These are phyloP conservation scores for Boletus reticulatus DNA, from an alignment of 768 basidiomycete genomes.

Conservation along the genomic window DNA sequence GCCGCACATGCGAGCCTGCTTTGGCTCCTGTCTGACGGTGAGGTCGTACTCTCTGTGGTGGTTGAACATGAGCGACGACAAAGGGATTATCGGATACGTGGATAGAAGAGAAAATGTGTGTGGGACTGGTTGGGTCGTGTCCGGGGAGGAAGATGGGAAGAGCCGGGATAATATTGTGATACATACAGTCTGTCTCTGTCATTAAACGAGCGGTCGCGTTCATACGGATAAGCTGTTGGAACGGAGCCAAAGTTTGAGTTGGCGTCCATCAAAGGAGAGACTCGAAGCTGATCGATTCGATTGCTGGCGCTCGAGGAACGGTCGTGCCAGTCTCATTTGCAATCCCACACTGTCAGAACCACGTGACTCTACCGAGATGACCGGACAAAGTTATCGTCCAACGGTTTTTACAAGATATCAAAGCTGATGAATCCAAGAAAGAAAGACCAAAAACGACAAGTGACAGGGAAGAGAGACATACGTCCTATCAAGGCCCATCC, in stretches of 20 bases:
- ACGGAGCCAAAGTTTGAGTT: conserved; percentile 25
- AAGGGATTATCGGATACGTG: conserved; percentile 11
- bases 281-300: conserved; percentile 18
- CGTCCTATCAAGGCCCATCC: not conserved
- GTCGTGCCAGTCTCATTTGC: not conserved
- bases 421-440: too few relatives aligned
- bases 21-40: conserved; percentile 85
- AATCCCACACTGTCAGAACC: conserved; percentile 13
- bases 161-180: not conserved
- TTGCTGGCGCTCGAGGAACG: not conserved
- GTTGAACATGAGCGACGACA: conserved; percentile 4
- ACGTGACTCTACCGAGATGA: conserved; percentile 8
- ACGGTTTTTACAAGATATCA: too few relatives aligned
- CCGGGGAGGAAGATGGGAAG: conserved; percentile 7
- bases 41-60: conserved; percentile 77
- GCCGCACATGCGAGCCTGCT: conserved; percentile 89
- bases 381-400: too few relatives aligned
- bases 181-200: conserved; percentile 40
- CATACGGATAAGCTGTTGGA: conserved; percentile 28
- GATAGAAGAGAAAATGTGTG: not conserved
- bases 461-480: too few relatives aligned
- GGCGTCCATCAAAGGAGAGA: conserved; percentile 20
- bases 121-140: not conserved
- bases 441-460: not conserved
- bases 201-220: conserved; percentile 26